These are phyloP conservation scores for Paxillus rubicundulus DNA, from an alignment of 768 basidiomycete species.

Conservation along the genomic window DNA sequence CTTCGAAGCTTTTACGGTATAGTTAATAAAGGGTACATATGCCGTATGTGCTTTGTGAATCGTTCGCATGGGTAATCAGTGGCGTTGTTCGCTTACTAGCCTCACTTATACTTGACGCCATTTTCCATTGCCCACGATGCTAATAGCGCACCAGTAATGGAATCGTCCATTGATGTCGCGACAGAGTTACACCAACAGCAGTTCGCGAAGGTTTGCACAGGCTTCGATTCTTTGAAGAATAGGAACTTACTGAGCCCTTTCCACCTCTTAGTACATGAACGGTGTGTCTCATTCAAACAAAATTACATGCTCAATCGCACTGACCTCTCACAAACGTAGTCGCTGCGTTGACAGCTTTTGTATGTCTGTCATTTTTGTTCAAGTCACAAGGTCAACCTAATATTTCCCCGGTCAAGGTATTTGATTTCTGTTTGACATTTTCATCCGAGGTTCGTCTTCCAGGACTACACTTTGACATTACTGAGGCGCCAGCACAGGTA, in stretches of 20 bases:
- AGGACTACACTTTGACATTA: background rate
- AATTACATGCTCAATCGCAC: background rate
- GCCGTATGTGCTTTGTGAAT: too few species aligned
- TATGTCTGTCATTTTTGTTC: conserved; percentile 3
- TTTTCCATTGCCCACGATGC: too few species aligned
- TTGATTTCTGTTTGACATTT: conserved; percentile 25
- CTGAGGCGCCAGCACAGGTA: conserved; percentile 15
- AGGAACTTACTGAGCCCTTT: too few species aligned
- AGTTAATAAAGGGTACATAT: too few species aligned
- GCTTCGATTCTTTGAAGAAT: background rate
- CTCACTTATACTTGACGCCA: too few species aligned
- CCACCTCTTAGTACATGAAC: conserved; percentile 10
- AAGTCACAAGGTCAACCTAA: background rate
- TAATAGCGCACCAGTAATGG: conserved; percentile 3
- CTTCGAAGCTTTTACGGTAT: too few species aligned
- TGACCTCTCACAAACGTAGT: conserved; percentile 5
- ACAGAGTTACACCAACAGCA: conserved; percentile 18
- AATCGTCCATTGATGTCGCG: background rate
- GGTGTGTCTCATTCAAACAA: conserved; percentile 5
- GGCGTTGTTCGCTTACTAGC: too few species aligned
- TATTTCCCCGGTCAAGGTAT: conserved; percentile 4
- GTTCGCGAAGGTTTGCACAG: conserved; percentile 17
- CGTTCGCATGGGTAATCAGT: too few species aligned
- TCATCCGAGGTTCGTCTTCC: conserved; percentile 15
- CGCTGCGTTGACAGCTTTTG: conserved; percentile 17